phyloP scores from a whole-genome alignment of 2,329 filamentous ascomycete genomes.

The Neonectria hederae region DNA sequence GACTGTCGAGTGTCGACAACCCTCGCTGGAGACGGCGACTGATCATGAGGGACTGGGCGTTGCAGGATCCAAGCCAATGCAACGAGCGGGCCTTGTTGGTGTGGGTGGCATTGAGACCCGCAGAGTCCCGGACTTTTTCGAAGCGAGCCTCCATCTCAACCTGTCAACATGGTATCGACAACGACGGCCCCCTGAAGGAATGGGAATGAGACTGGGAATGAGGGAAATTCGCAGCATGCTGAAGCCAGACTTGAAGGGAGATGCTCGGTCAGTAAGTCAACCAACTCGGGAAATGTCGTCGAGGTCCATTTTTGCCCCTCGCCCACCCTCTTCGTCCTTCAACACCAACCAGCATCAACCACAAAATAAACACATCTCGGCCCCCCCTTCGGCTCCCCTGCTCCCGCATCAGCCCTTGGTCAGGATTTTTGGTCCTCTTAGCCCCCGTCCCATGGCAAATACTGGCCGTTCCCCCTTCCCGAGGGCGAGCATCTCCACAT shows the following conservation, averaged over 20 bases:
- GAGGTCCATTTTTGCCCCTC: neutral
- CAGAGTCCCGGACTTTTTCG: conserved; percentile 16
- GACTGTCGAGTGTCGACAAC: conserved; percentile 26
- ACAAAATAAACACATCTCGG: conserved; percentile 22
- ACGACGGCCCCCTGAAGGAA: conserved; percentile 27
- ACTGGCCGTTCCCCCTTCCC: conserved; percentile 22
- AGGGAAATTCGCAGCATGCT: neutral
- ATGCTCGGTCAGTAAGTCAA: conserved; percentile 29
- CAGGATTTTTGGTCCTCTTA: conserved; percentile 36
- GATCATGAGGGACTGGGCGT: conserved; percentile 12
- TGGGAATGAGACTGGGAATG: neutral
- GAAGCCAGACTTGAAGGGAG: conserved; percentile 16
- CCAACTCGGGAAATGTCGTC: conserved; percentile 19
- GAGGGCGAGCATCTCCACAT: conserved; percentile 9
- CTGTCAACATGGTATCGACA: conserved; percentile 16
- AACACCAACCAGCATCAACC: conserved; percentile 21
- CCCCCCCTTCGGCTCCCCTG: conserved; percentile 24
- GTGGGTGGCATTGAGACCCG: conserved; percentile 27
- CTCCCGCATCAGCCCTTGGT: conserved; percentile 35
- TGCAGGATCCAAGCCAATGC: conserved; percentile 17
- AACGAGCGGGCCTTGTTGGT: conserved; percentile 7
- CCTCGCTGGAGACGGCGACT: conserved; percentile 31
- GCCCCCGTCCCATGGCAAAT: conserved; percentile 20
- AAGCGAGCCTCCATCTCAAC: conserved; percentile 21
- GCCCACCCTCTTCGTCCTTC: neutral